Evolutionary conservation across 495 filamentous ascomycete genomes (phyloP).

Genomic region (Penicillium riverlandense): DNA sequence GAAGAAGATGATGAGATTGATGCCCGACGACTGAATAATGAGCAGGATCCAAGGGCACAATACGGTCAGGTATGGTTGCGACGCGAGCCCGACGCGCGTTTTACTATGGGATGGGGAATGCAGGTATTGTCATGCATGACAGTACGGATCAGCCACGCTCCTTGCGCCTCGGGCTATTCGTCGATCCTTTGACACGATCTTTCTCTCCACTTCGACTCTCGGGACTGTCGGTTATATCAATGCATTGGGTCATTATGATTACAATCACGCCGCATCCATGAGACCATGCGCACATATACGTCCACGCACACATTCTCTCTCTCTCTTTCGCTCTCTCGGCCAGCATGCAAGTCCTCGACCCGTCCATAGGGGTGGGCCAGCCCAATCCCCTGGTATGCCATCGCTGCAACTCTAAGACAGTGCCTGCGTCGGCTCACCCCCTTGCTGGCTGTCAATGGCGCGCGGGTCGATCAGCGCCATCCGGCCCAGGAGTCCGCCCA

Average conservation of each 20-base stretch:
- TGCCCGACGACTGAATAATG: neutral
- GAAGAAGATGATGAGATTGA: conserved; percentile 19
- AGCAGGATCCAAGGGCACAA: conserved; percentile 3
- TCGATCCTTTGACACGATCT: neutral
- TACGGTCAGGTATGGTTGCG: conserved; percentile 25
- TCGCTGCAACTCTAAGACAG: conserved; percentile 15
- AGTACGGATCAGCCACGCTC: conserved; percentile 4
- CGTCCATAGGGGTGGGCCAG: too few species aligned
- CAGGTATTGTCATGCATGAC: conserved; percentile 12
- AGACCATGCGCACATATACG: neutral
- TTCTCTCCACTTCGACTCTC: neutral
- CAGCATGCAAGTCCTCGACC: too few species aligned
- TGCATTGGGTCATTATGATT: too few species aligned
- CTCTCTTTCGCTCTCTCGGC: too few species aligned
- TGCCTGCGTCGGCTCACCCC: conserved; percentile 5
- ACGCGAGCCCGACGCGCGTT: conserved; percentile 26
- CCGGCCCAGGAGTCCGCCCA: conserved; percentile 1
- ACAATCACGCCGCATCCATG: too few species aligned
- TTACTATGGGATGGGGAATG: conserved; percentile 1
- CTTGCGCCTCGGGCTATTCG: neutral
- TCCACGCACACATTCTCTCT: too few species aligned
- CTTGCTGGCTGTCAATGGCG: neutral
- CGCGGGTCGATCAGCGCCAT: neutral
- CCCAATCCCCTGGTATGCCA: conserved; percentile 3
- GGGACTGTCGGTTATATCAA: neutral